phyloP scores from a whole-genome alignment of 495 filamentous ascomycete species.

The Hyaloscypha bicolor region DNA sequence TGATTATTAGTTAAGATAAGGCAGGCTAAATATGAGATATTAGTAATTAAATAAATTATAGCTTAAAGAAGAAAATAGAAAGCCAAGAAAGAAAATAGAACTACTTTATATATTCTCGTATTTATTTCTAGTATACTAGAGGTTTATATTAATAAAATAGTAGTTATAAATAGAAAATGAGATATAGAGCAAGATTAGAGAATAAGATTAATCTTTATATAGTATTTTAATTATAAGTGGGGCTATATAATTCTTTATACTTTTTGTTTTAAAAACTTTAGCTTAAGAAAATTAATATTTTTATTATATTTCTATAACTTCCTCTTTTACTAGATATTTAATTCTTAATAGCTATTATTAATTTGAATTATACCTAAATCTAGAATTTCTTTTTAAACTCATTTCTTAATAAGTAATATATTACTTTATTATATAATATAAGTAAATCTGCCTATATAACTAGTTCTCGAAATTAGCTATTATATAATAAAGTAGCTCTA shows the following conservation, averaged over 20 bases:
- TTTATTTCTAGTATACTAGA: neutral
- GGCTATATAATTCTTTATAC: neutral
- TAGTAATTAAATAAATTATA: neutral
- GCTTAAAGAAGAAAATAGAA: neutral
- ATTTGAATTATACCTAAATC: neutral
- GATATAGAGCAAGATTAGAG: neutral
- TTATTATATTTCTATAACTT: neutral
- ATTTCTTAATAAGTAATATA: neutral
- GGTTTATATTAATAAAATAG: neutral
- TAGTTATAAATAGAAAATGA: neutral
- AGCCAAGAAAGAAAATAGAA: neutral
- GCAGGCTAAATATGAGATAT: conserved; percentile 21
- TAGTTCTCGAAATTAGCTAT: neutral
- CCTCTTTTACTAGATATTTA: neutral
- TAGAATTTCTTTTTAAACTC: neutral
- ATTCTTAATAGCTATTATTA: neutral
- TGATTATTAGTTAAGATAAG: conserved; percentile 25
- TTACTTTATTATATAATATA: neutral
- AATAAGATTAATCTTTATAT: neutral
- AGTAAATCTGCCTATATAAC: neutral
- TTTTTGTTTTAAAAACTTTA: neutral
- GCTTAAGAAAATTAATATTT: neutral
- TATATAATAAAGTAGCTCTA: neutral
- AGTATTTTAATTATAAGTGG: neutral
- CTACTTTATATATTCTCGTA: neutral